Conservation (phyloP, 495 filamentous ascomycete genomes). For the Penicillium lagena region DNA sequence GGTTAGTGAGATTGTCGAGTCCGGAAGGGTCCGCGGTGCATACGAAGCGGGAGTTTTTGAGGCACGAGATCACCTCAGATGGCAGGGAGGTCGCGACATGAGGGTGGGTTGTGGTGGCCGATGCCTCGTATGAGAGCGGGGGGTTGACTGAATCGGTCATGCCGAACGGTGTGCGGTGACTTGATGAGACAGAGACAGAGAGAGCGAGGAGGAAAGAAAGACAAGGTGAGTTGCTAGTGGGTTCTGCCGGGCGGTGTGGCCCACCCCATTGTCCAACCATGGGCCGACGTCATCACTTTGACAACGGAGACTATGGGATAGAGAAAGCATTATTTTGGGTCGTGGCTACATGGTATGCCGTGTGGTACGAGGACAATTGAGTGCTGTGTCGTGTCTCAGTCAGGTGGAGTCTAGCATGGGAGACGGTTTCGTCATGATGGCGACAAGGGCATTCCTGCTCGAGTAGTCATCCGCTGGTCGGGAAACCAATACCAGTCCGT, state of each 20-base stretch:
- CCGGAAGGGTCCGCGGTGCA: conserved; percentile 6
- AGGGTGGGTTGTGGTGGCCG: conserved; percentile 63
- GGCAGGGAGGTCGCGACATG: conserved; percentile 65
- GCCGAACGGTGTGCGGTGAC: background rate
- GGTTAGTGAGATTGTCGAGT: background rate
- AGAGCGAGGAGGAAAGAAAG: background rate
- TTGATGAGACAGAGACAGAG: no score
- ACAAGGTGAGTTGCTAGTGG: conserved; percentile 2
- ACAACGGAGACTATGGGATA: no score
- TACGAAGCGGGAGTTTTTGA: conserved; percentile 95
- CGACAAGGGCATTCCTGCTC: background rate
- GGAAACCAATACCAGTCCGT: background rate
- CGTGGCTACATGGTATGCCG: no score
- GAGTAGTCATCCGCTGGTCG: conserved; percentile 5
- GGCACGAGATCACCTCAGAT: conserved; percentile 75
- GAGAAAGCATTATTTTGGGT: no score
- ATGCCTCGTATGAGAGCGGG: conserved; percentile 70
- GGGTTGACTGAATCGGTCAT: conserved; percentile 45
- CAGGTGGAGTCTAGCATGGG: conserved; percentile 7
- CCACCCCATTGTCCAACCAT: background rate
- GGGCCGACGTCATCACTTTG: conserved; percentile 9
- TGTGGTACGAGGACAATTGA: background rate
- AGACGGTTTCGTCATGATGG: conserved; percentile 17
- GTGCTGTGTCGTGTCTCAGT: background rate
- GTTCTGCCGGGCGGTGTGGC: conserved; percentile 11